Evolutionary conservation across 495 filamentous ascomycete genomes (phyloP), one percentile per base, ranked within the genome.

Genomic region (Clavariopsis aquatica): DNA sequence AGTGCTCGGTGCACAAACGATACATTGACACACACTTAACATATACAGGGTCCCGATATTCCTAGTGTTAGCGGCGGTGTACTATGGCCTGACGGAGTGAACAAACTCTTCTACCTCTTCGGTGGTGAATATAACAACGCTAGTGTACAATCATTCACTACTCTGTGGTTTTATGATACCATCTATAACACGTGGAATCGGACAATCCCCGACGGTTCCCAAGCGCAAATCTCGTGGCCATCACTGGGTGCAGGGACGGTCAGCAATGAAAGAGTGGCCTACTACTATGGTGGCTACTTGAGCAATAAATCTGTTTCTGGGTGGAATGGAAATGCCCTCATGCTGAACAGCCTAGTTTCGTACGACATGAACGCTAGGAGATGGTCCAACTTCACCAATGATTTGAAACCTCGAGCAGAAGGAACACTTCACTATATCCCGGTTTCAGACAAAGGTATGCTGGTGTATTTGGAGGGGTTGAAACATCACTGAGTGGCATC

Each of bases 381-480:
- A 82, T 62, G 70, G 74, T 64, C 80, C 82, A 78, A 34, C 70
- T 76, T 57, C 41, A 49, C 0, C 76, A 79, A 56, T 41, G 29
- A 4, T 82, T 73, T 60, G 68, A 59, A 8, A 83, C 66, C 68
- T 7, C 69, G 80, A 61, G 78, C 75, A 1, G 78, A 82, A 60
- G 78, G 78, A 7, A 61, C 70, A 6, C 77, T 84, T 74, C 62
- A 77, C 7, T 81, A 77, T 62, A 67, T 82, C 28, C 82, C 79
- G 8, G 78, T 78, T 7, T 79, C 80, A n/a, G 80, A 87, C 68
- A 65, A 52, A 7, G 82, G 82, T 1, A 72, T 83, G 66, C 64
- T 84, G 45, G 71, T 84, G 2, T 82, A 81, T 54, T 81, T 83
- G 66, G 81, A 82, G 15, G 80, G 82, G 19, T 64, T 80, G 53